Conservation (phyloP, 2,329 filamentous ascomycete genomes). For the Venturia aucupariae region DNA sequence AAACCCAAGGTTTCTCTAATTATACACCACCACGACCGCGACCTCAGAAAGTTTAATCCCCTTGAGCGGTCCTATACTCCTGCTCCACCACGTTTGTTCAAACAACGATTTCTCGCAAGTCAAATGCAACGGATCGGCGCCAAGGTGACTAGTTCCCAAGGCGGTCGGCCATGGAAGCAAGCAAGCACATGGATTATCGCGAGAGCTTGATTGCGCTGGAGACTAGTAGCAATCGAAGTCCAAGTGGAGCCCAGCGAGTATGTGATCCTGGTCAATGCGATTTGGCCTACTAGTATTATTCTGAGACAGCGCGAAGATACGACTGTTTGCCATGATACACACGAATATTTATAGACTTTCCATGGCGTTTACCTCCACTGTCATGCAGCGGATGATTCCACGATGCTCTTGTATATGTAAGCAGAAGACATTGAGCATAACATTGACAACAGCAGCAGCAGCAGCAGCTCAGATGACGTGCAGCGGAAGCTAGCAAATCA, state of each 20-base stretch:
- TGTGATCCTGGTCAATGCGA: background rate
- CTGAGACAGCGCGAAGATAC: background rate
- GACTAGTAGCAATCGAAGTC: no score
- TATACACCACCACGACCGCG: background rate
- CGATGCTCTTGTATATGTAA: background rate
- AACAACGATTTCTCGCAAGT: background rate
- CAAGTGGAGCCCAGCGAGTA: background rate
- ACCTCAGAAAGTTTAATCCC: background rate
- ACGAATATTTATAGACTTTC: background rate
- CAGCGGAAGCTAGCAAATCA: conserved; percentile 3
- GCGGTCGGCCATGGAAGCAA: background rate
- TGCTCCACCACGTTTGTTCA: background rate
- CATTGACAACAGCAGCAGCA: background rate
- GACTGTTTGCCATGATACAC: background rate
- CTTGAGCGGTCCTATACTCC: background rate
- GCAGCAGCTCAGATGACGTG: conserved; percentile 1
- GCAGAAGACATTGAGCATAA: background rate
- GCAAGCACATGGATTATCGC: background rate
- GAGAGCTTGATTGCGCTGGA: background rate
- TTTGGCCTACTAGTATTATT: background rate
- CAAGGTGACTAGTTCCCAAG: background rate
- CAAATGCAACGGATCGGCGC: background rate
- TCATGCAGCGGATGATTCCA: background rate
- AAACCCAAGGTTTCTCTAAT: no score
- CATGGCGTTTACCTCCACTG: background rate